Evolutionary conservation across 257 asterid species (phyloP).

Genomic region (Solanum okadae): DNA sequence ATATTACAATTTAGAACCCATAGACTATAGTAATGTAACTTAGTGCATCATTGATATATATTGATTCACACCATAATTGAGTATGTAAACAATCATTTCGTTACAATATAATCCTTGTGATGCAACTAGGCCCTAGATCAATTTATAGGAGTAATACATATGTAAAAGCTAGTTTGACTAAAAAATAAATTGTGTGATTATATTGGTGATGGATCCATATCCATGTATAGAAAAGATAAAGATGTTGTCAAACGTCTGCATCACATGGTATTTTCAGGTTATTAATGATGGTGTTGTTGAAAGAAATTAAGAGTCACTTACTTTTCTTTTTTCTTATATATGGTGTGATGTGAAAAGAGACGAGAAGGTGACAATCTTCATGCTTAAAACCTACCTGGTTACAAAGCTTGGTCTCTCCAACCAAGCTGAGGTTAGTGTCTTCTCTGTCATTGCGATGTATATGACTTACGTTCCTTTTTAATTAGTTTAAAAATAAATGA

Average conservation of each 20-base stretch:
- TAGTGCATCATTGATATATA: background rate
- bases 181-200: background rate
- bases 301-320: background rate
- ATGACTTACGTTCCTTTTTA: background rate
- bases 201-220: background rate
- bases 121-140: background rate
- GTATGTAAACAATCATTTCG: background rate
- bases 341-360: slow-evolving; percentile 2
- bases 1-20: background rate
- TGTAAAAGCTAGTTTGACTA: background rate
- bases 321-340: background rate
- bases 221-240: background rate
- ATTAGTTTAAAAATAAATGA: no score
- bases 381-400: slow-evolving; percentile 20
- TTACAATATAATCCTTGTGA: background rate
- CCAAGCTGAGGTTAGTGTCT: slow-evolving; percentile 6
- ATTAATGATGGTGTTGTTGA: slow-evolving; percentile 6
- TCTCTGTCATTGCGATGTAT: no score
- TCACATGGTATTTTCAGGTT: background rate
- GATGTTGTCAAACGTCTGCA: background rate
- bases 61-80: background rate
- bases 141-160: background rate
- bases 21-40: background rate
- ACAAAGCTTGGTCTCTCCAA: slow-evolving; percentile 16
- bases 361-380: slow-evolving; percentile 14